Conservation (phyloP, 2,329 filamentous ascomycete species). For the Microdochium bolleyi region DNA sequence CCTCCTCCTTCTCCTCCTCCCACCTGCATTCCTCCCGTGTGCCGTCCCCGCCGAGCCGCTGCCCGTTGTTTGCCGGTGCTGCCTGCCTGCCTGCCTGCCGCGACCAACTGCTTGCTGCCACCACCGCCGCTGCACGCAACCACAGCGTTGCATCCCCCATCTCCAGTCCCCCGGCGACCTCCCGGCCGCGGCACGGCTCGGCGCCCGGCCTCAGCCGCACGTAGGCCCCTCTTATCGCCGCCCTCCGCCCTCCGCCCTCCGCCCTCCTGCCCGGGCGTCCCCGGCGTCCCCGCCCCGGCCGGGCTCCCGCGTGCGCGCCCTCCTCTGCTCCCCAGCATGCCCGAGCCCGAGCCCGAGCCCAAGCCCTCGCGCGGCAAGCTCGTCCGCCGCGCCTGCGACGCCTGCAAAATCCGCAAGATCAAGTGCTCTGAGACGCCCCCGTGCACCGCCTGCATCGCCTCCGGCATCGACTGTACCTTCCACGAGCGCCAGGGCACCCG, state of each 20-base stretch:
- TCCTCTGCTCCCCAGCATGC: background rate
- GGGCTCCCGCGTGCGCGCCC: background rate
- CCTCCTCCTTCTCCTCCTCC: too few species aligned
- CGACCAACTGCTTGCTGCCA: too few species aligned
- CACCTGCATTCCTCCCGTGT: too few species aligned
- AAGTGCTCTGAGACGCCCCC: slow-evolving; percentile 38
- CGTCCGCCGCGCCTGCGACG: slow-evolving; percentile 27
- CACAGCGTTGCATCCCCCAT: too few species aligned
- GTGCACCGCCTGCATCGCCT: slow-evolving; percentile 33
- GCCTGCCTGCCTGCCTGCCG: background rate
- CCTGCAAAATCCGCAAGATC: slow-evolving; percentile 45
- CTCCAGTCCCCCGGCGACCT: too few species aligned
- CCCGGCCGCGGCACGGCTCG: background rate
- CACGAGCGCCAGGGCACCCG: slow-evolving; percentile 32
- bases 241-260: background rate
- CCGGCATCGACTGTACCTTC: slow-evolving; percentile 42
- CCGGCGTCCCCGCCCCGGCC: background rate
- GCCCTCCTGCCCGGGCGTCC: too few species aligned
- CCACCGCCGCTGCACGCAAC: too few species aligned
- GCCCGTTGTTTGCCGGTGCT: background rate
- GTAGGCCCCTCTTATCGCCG: background rate
- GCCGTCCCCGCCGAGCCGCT: too few species aligned
- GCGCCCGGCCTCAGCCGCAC: background rate
- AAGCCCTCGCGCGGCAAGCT: background rate
- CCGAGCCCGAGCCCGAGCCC: background rate